These are phyloP conservation scores for Boeremia exigua DNA, from an alignment of 2,329 filamentous ascomycete species.

Conservation along the genomic window DNA sequence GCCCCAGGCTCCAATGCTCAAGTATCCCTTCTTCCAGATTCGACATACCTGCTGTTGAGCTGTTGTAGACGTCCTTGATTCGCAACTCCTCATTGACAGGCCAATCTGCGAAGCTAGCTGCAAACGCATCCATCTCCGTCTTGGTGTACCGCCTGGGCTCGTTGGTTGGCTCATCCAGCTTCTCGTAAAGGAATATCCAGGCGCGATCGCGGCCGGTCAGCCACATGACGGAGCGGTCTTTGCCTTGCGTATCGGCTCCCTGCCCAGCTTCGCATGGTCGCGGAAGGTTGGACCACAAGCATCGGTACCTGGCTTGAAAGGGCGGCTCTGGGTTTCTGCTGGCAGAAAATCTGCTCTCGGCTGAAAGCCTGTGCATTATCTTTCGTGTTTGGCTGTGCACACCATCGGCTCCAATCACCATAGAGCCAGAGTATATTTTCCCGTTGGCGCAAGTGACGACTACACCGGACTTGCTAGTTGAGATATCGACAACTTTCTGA, in stretches of 20 bases:
- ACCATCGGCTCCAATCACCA: slow-evolving; percentile 8
- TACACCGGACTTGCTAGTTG: neutral
- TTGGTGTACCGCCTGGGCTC: neutral
- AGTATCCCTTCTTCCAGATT: slow-evolving; percentile 13
- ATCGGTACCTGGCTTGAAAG: neutral
- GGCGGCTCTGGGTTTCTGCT: neutral
- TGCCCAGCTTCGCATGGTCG: neutral
- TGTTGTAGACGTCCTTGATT: neutral
- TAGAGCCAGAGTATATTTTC: neutral
- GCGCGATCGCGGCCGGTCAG: neutral
- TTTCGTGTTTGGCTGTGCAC: slow-evolving; percentile 2
- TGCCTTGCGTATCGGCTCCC: neutral
- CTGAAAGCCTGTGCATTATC: neutral
- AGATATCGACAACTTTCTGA: slow-evolving; percentile 1
- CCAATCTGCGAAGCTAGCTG: slow-evolving; percentile 1
- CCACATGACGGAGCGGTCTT: neutral
- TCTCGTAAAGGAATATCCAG: slow-evolving; percentile 2
- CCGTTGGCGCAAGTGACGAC: slow-evolving; percentile 1
- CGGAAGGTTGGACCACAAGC: slow-evolving; percentile 4
- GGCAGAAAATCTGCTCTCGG: neutral
- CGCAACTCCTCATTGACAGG: slow-evolving; percentile 1
- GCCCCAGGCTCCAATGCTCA: slow-evolving; percentile 9
- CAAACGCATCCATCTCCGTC: neutral
- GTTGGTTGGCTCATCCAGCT: neutral
- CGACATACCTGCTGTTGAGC: slow-evolving; percentile 1